Base-by-base conservation (phyloP, 1,284 basidiomycete species). In the Anthracocystis walkeri region DNA sequence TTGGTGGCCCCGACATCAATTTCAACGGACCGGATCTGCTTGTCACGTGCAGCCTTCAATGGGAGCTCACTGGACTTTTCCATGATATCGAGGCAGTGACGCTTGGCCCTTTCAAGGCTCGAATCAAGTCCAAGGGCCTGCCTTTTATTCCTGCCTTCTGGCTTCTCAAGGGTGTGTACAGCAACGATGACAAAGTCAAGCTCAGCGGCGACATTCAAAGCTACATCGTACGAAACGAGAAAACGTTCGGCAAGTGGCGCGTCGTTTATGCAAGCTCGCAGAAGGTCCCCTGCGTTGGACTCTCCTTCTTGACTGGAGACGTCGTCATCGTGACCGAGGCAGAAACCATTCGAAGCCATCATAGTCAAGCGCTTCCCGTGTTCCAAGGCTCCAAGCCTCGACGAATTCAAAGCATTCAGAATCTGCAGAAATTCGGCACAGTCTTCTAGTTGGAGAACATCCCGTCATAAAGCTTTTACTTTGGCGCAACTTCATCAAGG, bases 111-210 rank as follows among this genome's bases (percentile, higher is more conserved):
- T 35, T 21, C 31, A 1, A 18, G 6, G 41, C 58, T 11, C 2
- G 4, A 4, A 27, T 59, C 49, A 46, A 33, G 6, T 18, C 31
- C 3, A 53, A 60, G 20, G 58, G 58, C 10, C 16, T 60, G 16
- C 51, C 58, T 3, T 60, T 60, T 10, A 8, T 20, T 5, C 58
- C 58, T 11, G 14, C 33, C 42, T 60, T 60, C 23, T 60, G 58
- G 58, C 16, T 40, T 20, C 10, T 60, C 7, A 21, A 31, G 20
- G 58, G 35, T 16, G 23, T 60, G 33, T 18, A 42, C 23, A 16
- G 14, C 20, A 20, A 45, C 29, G 8, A 16, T 20, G 33, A 20
- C 18, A 41, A 25, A 23, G 10, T 29, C n/a, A 14, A 27, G n/a
- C 14, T 53, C 23, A 16, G 29, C 1, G 23, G 21, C 4, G 44